A percentile compares a stretch with the other conserved stretches of the same genome.
Conservation (phyloP, 768 basidiomycete species). For the Boletus tylopilopsis region DNA sequence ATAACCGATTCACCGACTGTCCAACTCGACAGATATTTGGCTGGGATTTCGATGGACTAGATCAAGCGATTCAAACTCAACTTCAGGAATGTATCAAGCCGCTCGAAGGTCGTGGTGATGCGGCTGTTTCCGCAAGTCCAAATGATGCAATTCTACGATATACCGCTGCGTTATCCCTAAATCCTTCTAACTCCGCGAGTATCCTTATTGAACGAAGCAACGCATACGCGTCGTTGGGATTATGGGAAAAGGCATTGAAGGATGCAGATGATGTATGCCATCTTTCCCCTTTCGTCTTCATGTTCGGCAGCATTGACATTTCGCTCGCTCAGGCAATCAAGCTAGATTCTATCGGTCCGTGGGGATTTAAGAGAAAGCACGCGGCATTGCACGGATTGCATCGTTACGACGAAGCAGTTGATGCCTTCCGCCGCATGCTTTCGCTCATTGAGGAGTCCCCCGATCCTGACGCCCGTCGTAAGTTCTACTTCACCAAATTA, state of each 20-base stretch:
- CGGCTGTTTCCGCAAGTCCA: not conserved
- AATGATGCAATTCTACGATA: slow-evolving; percentile 5
- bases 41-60: slow-evolving; percentile 4
- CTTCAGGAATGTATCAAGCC: not conserved
- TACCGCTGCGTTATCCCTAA: slow-evolving; percentile 4
- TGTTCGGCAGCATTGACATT: not conserved
- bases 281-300: not conserved
- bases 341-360: not conserved
- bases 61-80: not conserved
- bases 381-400: slow-evolving; percentile 1
- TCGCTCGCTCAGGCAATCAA: not conserved
- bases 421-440: not conserved
- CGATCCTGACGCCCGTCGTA: not conserved
- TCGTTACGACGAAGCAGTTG: not conserved
- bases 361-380: slow-evolving; percentile 9
- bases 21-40: slow-evolving; percentile 4
- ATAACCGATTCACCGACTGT: not conserved
- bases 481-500: not conserved
- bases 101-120: slow-evolving; percentile 1
- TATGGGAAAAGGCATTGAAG: not conserved
- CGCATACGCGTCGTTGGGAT: not conserved
- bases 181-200: not conserved
- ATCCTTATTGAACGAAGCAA: slow-evolving; percentile 9
- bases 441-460: not conserved
- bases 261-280: slow-evolving; percentile 1